Evolutionary conservation across 768 basidiomycete genomes (phyloP).

Genomic region (Hebeloma cylindrosporum): DNA sequence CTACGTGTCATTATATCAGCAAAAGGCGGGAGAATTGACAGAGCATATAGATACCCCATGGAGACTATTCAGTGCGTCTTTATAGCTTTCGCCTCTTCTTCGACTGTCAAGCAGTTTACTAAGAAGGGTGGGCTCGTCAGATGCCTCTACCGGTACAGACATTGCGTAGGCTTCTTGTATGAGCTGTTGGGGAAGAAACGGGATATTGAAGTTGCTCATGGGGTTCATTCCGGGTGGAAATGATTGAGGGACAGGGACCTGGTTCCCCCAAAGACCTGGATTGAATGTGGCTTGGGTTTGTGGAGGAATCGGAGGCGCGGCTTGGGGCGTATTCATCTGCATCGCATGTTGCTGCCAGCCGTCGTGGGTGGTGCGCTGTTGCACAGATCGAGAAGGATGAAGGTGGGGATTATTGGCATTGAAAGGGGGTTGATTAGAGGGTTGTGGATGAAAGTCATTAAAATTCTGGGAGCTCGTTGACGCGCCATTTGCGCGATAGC

Average conservation of each 20-base stretch:
- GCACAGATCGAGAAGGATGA: constrained; percentile 19
- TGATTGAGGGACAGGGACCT: constrained; percentile 27
- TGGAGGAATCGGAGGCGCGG: constrained; percentile 18
- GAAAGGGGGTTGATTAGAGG: constrained; percentile 18
- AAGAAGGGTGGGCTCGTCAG: constrained; percentile 62
- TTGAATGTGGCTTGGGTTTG: constrained; percentile 36
- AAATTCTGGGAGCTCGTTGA: constrained; percentile 37
- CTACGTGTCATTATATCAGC: constrained; percentile 30
- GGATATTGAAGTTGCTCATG: constrained; percentile 39
- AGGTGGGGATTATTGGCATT: constrained; percentile 18
- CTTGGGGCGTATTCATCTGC: constrained; percentile 22
- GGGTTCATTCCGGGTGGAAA: constrained; percentile 32
- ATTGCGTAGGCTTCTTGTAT: constrained; percentile 56
- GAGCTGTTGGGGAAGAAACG: constrained; percentile 51
- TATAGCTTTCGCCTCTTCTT: constrained; percentile 51
- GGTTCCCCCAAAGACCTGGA: constrained; percentile 33
- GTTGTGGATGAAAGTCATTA: constrained; percentile 28
- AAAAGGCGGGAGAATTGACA: constrained; percentile 8
- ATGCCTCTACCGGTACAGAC: constrained; percentile 50
- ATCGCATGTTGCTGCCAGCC: constrained; percentile 29
- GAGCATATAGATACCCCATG: constrained; percentile 52
- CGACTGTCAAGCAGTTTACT: constrained; percentile 43
- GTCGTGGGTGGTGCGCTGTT: constrained; percentile 26
- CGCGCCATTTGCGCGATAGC: constrained; percentile 29
- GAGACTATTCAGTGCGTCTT: constrained; percentile 63